Evolutionary conservation across 2,329 filamentous ascomycete genomes (phyloP).

Genomic region (Meredithiella fracta): DNA sequence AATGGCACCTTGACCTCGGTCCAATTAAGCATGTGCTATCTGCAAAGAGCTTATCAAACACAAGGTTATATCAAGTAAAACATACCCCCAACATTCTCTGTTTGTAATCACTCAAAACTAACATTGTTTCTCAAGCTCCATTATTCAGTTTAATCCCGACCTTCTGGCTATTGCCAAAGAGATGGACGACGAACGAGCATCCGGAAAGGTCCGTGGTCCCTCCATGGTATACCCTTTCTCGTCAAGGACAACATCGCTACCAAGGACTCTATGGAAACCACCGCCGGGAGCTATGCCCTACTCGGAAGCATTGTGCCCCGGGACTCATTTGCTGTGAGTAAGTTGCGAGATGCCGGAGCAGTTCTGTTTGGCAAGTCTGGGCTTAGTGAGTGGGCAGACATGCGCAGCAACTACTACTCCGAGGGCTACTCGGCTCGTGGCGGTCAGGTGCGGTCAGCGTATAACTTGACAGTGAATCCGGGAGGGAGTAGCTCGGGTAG

Average conservation of each 20-base stretch:
- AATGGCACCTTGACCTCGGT: conserved; percentile 39
- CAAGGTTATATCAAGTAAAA: conserved; percentile 46
- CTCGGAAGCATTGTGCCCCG: conserved; percentile 48
- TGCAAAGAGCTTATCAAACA: conserved; percentile 43
- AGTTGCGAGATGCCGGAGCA: conserved; percentile 47
- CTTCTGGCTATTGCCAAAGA: conserved; percentile 41
- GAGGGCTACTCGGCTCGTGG: conserved; percentile 50
- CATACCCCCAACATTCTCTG: background rate
- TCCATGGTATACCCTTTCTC: conserved; percentile 61
- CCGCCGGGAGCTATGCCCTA: conserved; percentile 52
- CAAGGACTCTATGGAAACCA: conserved; percentile 56
- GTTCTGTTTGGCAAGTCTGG: conserved; percentile 55
- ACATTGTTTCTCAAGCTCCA: conserved; percentile 24
- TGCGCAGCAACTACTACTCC: conserved; percentile 50
- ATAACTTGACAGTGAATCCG: conserved; percentile 52
- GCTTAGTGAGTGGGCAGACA: conserved; percentile 59
- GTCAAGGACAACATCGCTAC: conserved; percentile 60
- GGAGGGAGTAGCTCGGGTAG: conserved; percentile 54
- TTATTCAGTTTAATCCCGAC: conserved; percentile 55
- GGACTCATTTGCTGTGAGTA: conserved; percentile 48
- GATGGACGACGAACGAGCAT: conserved; percentile 42
- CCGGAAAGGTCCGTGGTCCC: conserved; percentile 42
- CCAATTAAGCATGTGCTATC: conserved; percentile 45
- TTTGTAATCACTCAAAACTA: background rate
- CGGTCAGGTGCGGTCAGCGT: conserved; percentile 47